Evolutionary conservation across 139 green algal species (phyloP), one percentile per base, ranked within the genome.

Genomic region (Penium margaritaceum): DNA sequence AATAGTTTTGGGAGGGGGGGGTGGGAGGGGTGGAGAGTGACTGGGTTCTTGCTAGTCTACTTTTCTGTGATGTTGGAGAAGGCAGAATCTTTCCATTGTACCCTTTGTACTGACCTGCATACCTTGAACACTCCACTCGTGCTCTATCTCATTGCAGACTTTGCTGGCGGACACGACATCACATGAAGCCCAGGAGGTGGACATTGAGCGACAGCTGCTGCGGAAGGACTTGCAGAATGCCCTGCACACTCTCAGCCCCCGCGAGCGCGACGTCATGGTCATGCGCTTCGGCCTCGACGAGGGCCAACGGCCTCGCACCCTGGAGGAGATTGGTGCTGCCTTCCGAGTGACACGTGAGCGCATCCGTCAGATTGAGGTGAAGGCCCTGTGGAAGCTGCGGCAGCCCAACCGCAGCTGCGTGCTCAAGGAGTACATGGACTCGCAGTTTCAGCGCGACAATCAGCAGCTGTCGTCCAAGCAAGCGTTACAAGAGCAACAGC

Each of bases 341-440:
- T 86, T 88, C 68, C 35, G 65, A 0, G 84, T 97, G 7, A 97
- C 92, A 12, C 86, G 92, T n/a, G 94, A 99, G 89, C 88, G 94
- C 54, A 93, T 99, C 37, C 86, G 94, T n/a, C 94, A 99, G 87
- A 92, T 99, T 58, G 94, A 98, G 81, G 84, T 85, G 27, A 95
- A 95, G 77, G 92, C 90, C 19, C 67, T 98, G 44, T 78, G 84
- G 24, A 94, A 94, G 84, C 85, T 98, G 63, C 76, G 76, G 36
- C 72, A 87, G 21, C 76, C 76, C 24, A 68, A 29, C 5, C 21
- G 70, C 19, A 80, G 70, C 57, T 71, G 39, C 29, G 39, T 67
- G 30, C 70, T 83, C 7, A 38, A 43, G 24, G 55, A 72, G 17
- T 81, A 79, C 58, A 19, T 77, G 2, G 70, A 77, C n/a, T n/a